A percentile compares a stretch with the other conserved stretches of the same genome.
Evolutionary conservation across 352 stramenopile genomes (phyloP).

Genomic region (Achlya hypogyna): DNA sequence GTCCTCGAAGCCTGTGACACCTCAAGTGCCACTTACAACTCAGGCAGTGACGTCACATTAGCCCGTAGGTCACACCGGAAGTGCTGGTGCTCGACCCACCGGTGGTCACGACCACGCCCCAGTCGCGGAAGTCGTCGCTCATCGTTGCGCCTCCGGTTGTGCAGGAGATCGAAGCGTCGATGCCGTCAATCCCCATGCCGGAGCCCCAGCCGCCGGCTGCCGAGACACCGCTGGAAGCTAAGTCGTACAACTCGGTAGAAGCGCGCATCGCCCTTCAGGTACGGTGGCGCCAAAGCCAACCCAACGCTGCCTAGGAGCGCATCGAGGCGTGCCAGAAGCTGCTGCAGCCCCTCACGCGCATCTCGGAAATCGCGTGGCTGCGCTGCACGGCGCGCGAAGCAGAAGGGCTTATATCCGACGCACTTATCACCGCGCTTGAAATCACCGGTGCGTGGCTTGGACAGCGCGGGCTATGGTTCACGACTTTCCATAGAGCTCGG

Average conservation of each 20-base stretch:
- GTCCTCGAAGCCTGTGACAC: neutral
- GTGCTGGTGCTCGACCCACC: neutral
- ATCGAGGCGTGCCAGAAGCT: slow-evolving; percentile 39
- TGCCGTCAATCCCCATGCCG: neutral
- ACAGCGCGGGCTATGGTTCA: neutral
- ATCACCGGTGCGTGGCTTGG: neutral
- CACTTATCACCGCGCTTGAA: slow-evolving; percentile 3
- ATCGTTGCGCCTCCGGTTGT: neutral
- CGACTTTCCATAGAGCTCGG: neutral
- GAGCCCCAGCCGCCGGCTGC: neutral
- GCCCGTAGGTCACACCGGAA: too few species aligned
- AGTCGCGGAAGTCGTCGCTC: neutral
- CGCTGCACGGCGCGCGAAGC: slow-evolving; percentile 11
- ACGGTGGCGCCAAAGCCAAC: neutral
- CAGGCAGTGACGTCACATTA: neutral
- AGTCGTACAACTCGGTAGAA: slow-evolving; percentile 13
- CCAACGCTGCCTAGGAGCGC: slow-evolving; percentile 26
- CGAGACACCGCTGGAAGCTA: neutral
- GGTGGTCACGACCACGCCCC: neutral
- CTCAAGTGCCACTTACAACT: neutral
- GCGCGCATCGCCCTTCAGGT: slow-evolving; percentile 14
- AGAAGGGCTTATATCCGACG: neutral
- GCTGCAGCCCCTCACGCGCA: slow-evolving; percentile 23
- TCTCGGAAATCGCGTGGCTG: slow-evolving; percentile 19
- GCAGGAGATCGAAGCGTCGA: neutral